Base-by-base conservation (phyloP, 352 stramenopile species). In the Pythium myriotylum region DNA sequence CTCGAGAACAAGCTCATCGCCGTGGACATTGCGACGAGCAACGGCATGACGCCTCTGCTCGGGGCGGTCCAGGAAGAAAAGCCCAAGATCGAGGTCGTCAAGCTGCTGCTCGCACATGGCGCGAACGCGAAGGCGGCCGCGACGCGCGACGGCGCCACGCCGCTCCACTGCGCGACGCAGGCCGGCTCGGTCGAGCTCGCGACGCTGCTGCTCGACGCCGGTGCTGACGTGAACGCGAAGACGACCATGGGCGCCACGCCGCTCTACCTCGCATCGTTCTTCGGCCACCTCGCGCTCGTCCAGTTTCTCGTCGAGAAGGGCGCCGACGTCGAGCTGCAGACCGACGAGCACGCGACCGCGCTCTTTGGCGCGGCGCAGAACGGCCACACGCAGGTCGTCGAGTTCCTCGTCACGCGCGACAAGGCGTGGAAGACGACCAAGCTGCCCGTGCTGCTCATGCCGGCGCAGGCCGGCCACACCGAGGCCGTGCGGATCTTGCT, bases 401-500 rank as follows among this genome's bases (percentile, higher is more conserved):
- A 53, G 54, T 69, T 69, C 22, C 55, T 73, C 14, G 40, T 69
- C 22, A 20, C 45, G 12, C 54, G 50, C 35, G 60, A 73, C 43
- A 54, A 53, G 40, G 48, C 55, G 16, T 73, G 59, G 65, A 62
- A 59, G 27, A 66, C 32, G 16, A 46, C 59, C 48, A 51, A 67
- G 49, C 54, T 63, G 22, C 59, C 65, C 5, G 59, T 51, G 41
- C 54, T 73, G 40, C 59, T 69, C 19, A 69, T 73, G 60, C 59
- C 65, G 1, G 40, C 65, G 12, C 65, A 69, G 35, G 59, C 59
- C 19, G 65, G 65, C 1, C 65, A 73, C 47, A 3, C 62, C 9
- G 65, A 65, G 20, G 65, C 58, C n/a, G 37, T 79, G 49, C 52
- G 64, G 59, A 24, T 75, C 17, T 58, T 86, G 4, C 35, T 76